These are phyloP conservation scores for Saccharomycopsis olivae DNA, from an alignment of 805 yeast species.

Conservation along the genomic window DNA sequence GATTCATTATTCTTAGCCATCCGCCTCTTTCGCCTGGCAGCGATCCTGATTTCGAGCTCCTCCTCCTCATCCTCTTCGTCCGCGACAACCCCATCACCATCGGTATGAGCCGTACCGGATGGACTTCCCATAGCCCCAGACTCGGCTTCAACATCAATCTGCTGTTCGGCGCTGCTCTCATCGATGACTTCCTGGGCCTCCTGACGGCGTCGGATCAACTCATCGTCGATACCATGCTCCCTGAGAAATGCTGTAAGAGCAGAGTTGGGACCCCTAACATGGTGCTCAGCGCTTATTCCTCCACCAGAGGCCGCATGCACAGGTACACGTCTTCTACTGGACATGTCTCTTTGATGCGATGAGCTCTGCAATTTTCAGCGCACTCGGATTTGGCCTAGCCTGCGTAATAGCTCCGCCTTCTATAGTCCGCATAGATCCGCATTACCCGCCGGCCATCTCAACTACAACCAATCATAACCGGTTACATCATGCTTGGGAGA, in stretches of 20 bases:
- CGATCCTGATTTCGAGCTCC: slow-evolving; percentile 28
- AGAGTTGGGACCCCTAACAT: slow-evolving; percentile 53
- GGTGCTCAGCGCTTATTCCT: slow-evolving; percentile 19
- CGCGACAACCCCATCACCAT: slow-evolving; percentile 22
- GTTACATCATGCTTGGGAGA: no score
- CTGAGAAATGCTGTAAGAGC: slow-evolving; percentile 83
- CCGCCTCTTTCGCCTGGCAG: slow-evolving; percentile 32
- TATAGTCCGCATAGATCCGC: no score
- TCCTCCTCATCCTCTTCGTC: slow-evolving; percentile 23
- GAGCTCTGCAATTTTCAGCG: no score
- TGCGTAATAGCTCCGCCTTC: no score
- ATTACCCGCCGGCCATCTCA: no score
- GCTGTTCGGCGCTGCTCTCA: slow-evolving; percentile 23
- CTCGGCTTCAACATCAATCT: slow-evolving; percentile 18
- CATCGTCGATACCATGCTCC: slow-evolving; percentile 84
- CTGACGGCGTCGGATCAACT: slow-evolving; percentile 49
- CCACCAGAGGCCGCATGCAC: slow-evolving; percentile 3
- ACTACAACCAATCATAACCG: no score
- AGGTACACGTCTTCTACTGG: slow-evolving; percentile 12
- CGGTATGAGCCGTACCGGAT: slow-evolving; percentile 4
- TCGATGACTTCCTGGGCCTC: slow-evolving; percentile 24
- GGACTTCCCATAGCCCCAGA: slow-evolving; percentile 12
- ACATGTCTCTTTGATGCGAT: slow-evolving; percentile 15
- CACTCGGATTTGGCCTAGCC: no score
- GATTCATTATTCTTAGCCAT: slow-evolving; percentile 25